Conservation (phyloP, 169 alveolate genomes). For the Condylostoma magnum region DNA sequence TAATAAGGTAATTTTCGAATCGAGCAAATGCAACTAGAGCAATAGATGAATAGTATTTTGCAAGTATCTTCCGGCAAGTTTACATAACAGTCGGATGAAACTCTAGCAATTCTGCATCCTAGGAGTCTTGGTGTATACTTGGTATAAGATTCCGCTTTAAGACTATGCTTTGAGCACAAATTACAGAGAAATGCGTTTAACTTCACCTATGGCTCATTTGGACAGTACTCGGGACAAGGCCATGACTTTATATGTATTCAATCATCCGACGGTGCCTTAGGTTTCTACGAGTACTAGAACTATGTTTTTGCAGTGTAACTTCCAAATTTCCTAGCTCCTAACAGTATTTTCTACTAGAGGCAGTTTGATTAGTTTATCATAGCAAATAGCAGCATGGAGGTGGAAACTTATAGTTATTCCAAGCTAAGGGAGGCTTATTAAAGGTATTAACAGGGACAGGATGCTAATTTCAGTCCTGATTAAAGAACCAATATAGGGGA, state of each 20-base stretch:
- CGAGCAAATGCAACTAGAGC: slow-evolving; percentile 48
- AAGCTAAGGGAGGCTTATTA: slow-evolving; percentile 34
- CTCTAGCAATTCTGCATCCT: slow-evolving; percentile 48
- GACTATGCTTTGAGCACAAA: slow-evolving; percentile 31
- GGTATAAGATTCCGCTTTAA: slow-evolving; percentile 16
- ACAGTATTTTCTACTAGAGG: slow-evolving; percentile 43
- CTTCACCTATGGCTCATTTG: slow-evolving; percentile 48
- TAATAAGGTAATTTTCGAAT: slow-evolving; percentile 15
- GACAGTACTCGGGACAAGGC: slow-evolving; percentile 13
- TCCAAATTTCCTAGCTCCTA: slow-evolving; percentile 56
- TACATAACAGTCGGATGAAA: slow-evolving; percentile 4
- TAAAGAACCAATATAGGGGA: slow-evolving; percentile 64
- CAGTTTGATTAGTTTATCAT: slow-evolving; percentile 37
- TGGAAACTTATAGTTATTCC: slow-evolving; percentile 48
- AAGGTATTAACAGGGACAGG: slow-evolving; percentile 4
- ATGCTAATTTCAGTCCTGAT: slow-evolving; percentile 36
- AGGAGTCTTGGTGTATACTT: slow-evolving; percentile 33
- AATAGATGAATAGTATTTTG: slow-evolving; percentile 33
- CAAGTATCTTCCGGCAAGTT: slow-evolving; percentile 43
- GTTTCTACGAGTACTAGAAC: slow-evolving; percentile 46
- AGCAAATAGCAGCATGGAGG: slow-evolving; percentile 45
- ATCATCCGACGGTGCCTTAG: slow-evolving; percentile 62
- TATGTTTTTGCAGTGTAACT: slow-evolving; percentile 33
- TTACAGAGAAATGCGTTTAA: slow-evolving; percentile 57
- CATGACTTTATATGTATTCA: slow-evolving; percentile 54